Percentiles rank a stretch among this genome's conserved stretches.
phyloP scores from a whole-genome alignment of 176 grass and related monocot genomes.

The Carex cristatella region DNA sequence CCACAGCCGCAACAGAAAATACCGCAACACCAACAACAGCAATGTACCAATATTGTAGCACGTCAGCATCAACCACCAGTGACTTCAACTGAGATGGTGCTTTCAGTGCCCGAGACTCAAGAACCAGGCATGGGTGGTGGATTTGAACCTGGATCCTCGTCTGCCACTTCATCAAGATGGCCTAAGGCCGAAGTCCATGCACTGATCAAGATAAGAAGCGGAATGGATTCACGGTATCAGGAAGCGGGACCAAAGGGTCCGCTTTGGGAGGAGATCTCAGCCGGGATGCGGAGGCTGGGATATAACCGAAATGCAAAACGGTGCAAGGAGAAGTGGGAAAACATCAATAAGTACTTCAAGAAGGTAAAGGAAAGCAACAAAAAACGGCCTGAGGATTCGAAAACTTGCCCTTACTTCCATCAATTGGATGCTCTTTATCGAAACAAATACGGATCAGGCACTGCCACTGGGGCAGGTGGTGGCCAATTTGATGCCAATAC shows the following conservation, averaged over 20 bases:
- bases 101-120: conserved; percentile 9
- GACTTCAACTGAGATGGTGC: conserved; percentile 13
- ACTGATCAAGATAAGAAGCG: conserved; percentile 75
- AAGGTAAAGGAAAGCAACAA: conserved; percentile 99
- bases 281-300: conserved; percentile 58
- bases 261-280: conserved; percentile 98
- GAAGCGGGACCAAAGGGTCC: conserved; percentile 87
- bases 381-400: conserved; percentile 87
- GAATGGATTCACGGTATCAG: conserved; percentile 73
- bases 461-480: neutral
- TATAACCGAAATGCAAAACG: conserved; percentile 81
- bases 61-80: neutral
- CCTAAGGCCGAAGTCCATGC: conserved; percentile 95
- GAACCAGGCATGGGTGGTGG: conserved; percentile 11
- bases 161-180: conserved; percentile 66
- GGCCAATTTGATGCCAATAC: neutral
- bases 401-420: conserved; percentile 99
- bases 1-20: neutral
- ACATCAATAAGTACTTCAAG: conserved; percentile 99
- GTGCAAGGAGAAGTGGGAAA: conserved; percentile 99
- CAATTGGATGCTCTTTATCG: conserved; percentile 94
- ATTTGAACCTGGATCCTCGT: conserved; percentile 37
- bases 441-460: conserved; percentile 35
- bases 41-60: conserved; percentile 45
- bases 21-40: conserved; percentile 9